Conservation (phyloP, 2,329 filamentous ascomycete genomes). For the Hypoxylon sp. region DNA sequence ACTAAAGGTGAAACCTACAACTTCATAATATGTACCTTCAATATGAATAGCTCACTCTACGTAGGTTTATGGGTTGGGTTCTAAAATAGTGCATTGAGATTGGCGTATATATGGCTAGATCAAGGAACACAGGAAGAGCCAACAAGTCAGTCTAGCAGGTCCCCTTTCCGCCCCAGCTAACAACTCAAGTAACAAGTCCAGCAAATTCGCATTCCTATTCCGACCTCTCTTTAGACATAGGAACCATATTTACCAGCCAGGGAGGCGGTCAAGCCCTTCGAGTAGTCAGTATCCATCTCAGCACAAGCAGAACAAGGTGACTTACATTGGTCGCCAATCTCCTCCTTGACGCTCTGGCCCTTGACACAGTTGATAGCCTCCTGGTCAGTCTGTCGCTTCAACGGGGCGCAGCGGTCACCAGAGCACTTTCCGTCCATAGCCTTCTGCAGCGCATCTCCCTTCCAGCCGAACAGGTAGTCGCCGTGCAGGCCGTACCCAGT, state of each 20-base stretch:
- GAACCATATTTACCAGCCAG: conserved; percentile 35
- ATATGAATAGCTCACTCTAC: neutral
- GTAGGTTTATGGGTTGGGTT: neutral
- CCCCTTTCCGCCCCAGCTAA: conserved; percentile 8
- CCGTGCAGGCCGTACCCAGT: conserved; percentile 58
- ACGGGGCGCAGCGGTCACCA: conserved; percentile 52
- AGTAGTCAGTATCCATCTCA: conserved; percentile 23
- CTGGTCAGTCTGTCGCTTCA: conserved; percentile 52
- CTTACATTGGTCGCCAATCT: conserved; percentile 49
- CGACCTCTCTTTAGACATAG: neutral
- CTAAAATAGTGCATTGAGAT: conserved; percentile 9
- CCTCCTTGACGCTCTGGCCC: conserved; percentile 45
- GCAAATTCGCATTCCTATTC: neutral
- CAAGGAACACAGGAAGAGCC: conserved; percentile 6
- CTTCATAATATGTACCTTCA: neutral
- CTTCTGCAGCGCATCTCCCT: conserved; percentile 57
- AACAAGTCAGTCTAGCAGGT: conserved; percentile 29
- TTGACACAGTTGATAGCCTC: conserved; percentile 53
- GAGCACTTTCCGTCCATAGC: conserved; percentile 56
- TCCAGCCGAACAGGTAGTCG: conserved; percentile 59
- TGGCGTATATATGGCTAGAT: conserved; percentile 13
- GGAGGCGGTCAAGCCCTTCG: conserved; percentile 39
- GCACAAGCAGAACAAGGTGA: neutral
- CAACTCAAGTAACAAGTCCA: conserved; percentile 13
- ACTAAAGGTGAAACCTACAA: neutral